Evolutionary conservation across 345 rosid genomes (phyloP).

Genomic region (Gossypium ekmanianum): DNA sequence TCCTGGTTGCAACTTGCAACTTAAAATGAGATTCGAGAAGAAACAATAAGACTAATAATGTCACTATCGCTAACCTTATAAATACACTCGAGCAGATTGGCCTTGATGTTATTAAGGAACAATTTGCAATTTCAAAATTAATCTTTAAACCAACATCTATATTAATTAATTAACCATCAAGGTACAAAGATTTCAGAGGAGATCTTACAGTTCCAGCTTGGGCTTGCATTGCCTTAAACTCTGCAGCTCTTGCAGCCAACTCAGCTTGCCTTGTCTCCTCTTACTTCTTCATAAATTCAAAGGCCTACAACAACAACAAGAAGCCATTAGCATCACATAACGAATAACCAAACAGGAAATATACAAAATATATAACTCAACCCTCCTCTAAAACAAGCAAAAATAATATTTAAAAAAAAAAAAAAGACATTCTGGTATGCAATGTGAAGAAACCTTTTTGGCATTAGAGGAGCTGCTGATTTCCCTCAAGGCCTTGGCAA

Average conservation of each 20-base stretch:
- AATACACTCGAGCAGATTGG: neutral
- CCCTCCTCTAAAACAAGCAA: neutral
- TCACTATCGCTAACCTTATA: neutral
- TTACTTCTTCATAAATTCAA: slow-evolving; percentile 65
- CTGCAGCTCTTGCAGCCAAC: slow-evolving; percentile 56
- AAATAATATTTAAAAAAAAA: neutral
- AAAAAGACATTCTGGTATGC: neutral
- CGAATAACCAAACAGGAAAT: neutral
- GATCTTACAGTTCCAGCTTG: slow-evolving; percentile 83
- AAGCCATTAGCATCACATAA: slow-evolving; percentile 13
- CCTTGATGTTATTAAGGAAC: neutral
- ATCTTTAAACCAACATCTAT: neutral
- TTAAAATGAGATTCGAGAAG: neutral
- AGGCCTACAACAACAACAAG: slow-evolving; percentile 39
- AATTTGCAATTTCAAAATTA: neutral
- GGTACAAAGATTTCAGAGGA: slow-evolving; percentile 1
- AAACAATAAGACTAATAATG: neutral
- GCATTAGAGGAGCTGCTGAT: slow-evolving; percentile 63
- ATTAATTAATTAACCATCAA: neutral
- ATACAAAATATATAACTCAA: neutral
- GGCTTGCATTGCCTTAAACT: slow-evolving; percentile 80
- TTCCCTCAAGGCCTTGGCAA: slow-evolving; percentile 59
- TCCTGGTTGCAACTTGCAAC: neutral
- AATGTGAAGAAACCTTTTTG: slow-evolving; percentile 54
- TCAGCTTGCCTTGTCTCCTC: slow-evolving; percentile 83